Base-by-base conservation (phyloP, 176 grass and related monocot species). In the Stipa capillata region DNA sequence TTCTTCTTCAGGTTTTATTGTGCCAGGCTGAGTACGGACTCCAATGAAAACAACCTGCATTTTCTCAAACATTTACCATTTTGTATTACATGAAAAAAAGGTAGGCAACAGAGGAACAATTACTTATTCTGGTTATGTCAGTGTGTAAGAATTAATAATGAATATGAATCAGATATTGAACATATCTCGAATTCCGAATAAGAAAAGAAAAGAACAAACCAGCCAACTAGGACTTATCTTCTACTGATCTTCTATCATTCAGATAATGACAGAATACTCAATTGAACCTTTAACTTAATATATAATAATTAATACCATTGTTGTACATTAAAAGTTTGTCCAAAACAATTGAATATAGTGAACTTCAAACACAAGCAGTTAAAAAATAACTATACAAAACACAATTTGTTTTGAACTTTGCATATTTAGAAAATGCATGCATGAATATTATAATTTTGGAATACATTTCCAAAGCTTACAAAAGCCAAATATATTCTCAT, bases 1-100 rank as follows among this genome's bases (percentile, higher is more conserved):
- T 90, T 97, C 94, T 90, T 97, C 94, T 84, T 97, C 94, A 37
- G 94, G 86, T 63, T 97, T 94, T 84, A 97, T 62, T 74, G 94
- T 97, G 65, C 94, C 94, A 64, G 94, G 89, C 56, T 94, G 94
- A 65, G 94, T 94, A 23, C 94, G 91, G 16, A 89, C 94, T 44
- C 94, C 94, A 84, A 90, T 87, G 79, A 97, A 97, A 56, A 94
- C 86, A 73, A 97, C 94, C 94, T 97, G 64, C n/a, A 58, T 73
- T 41, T 80, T 37, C 13, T 15, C 50, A 54, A 60, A 66, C 6
- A 66, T 36, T 21, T 8, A 37, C 47, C 21, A 56, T 50, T 68
- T 32, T 20, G 5, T 16, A 18, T 49, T 79, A 34, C 51, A 75
- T 40, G 0, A 1, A 15, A 25, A 74, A 21, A 21, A 36, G 65